These are phyloP conservation scores for Moesziomyces antarcticus DNA, from an alignment of 1,284 basidiomycete genomes.

Conservation along the genomic window DNA sequence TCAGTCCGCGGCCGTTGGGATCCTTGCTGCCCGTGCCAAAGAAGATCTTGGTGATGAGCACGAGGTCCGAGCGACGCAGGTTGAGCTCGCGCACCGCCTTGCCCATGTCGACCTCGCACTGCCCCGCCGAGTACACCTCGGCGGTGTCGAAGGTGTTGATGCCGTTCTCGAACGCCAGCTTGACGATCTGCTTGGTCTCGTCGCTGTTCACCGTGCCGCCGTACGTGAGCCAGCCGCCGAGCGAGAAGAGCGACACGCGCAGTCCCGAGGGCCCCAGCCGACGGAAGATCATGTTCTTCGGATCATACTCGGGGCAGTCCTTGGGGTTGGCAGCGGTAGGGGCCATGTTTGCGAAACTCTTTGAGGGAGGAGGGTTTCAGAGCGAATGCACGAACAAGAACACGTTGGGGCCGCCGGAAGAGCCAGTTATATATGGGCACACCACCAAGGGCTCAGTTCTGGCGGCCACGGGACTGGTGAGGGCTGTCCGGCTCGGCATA, in stretches of 20 bases:
- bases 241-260: slow-evolving; percentile 53
- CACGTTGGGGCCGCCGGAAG: too few species aligned
- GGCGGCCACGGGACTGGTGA: too few species aligned
- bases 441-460: too few species aligned
- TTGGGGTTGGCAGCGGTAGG: slow-evolving; percentile 52
- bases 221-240: slow-evolving; percentile 57
- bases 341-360: slow-evolving; percentile 23
- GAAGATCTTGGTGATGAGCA: slow-evolving; percentile 77
- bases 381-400: too few species aligned
- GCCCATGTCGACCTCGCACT: slow-evolving; percentile 79
- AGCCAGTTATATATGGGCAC: too few species aligned
- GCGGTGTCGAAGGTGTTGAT: slow-evolving; percentile 78
- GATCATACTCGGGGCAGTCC: slow-evolving; percentile 54
- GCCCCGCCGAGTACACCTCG: slow-evolving; percentile 77
- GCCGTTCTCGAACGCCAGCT: slow-evolving; percentile 68
- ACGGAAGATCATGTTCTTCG: slow-evolving; percentile 62
- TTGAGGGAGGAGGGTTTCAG: too few species aligned
- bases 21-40: slow-evolving; percentile 68
- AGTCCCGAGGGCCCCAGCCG: slow-evolving; percentile 53
- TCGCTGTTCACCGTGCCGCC: slow-evolving; percentile 51
- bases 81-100: slow-evolving; percentile 80
- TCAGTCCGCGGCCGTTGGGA: slow-evolving; percentile 74
- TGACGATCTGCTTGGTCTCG: slow-evolving; percentile 49
- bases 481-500: too few species aligned
- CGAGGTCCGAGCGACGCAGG: slow-evolving; percentile 77